A percentile compares a stretch with the other conserved stretches of the same genome.
Conservation (phyloP, 1,284 basidiomycete genomes). For the Psilocybe mexicana region DNA sequence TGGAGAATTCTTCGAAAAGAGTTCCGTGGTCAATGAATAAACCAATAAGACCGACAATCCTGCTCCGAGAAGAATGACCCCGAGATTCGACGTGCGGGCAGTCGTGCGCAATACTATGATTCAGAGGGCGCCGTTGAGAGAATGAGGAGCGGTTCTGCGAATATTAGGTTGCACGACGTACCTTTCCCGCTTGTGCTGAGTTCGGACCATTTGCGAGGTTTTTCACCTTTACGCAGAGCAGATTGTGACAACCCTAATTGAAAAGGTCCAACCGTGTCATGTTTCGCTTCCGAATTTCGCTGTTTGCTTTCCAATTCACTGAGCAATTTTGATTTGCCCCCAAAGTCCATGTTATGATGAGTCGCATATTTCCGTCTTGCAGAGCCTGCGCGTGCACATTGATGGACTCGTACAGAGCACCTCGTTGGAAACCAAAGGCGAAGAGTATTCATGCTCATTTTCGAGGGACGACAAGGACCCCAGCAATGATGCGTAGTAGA, state of each 20-base stretch:
- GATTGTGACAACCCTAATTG: conserved; percentile 71
- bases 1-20: conserved; percentile 92
- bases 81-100: conserved; percentile 77
- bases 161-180: conserved; percentile 27
- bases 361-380: conserved; percentile 45
- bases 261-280: conserved; percentile 79
- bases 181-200: conserved; percentile 82
- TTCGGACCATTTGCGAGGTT: conserved; percentile 79
- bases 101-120: conserved; percentile 76
- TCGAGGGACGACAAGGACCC: background rate
- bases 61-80: conserved; percentile 83
- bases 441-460: conserved; percentile 28
- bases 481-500: background rate
- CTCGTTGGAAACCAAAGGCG: conserved; percentile 22
- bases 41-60: conserved; percentile 78
- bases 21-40: conserved; percentile 86
- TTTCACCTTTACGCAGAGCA: conserved; percentile 52
- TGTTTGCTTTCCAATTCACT: conserved; percentile 63
- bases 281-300: conserved; percentile 35
- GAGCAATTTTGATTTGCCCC: conserved; percentile 51
- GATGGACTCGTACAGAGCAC: conserved; percentile 10
- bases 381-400: conserved; percentile 17
- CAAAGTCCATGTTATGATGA: conserved; percentile 38
- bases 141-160: background rate
- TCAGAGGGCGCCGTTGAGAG: conserved; percentile 4